phyloP scores from a whole-genome alignment of 108 stramenopile genomes.

The Cylindrotheca fusiformis region DNA sequence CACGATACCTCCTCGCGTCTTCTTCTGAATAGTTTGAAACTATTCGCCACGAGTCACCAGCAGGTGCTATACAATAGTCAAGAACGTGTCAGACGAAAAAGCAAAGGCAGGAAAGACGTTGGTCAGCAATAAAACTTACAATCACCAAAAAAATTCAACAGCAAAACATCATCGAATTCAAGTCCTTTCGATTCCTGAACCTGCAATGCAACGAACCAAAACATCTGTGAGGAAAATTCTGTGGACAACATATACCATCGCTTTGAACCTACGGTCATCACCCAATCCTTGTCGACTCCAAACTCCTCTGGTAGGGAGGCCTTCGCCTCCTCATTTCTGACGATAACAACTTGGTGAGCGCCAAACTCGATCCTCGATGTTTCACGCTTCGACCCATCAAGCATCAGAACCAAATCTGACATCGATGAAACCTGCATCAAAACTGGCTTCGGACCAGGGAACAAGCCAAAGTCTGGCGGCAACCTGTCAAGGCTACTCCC shows the following conservation, averaged over 20 bases:
- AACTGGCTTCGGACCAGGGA: slow-evolving; percentile 29
- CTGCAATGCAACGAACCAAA: too few species aligned
- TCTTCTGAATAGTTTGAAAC: slow-evolving; percentile 20
- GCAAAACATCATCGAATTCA: slow-evolving; percentile 44
- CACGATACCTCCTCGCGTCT: slow-evolving; percentile 11
- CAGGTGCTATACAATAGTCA: too few species aligned
- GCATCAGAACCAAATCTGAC: slow-evolving; percentile 37
- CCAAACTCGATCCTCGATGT: slow-evolving; percentile 45
- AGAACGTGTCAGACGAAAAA: too few species aligned
- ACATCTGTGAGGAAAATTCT: too few species aligned
- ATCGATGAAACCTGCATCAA: slow-evolving; percentile 27
- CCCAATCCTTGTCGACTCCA: slow-evolving; percentile 32
- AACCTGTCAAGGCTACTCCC: slow-evolving; percentile 20
- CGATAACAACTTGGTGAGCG: slow-evolving; percentile 48
- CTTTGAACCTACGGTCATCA: slow-evolving; percentile 31
- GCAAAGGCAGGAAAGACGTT: too few species aligned
- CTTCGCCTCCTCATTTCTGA: slow-evolving; percentile 40
- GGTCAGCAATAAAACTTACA: slow-evolving; percentile 3
- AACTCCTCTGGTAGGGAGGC: slow-evolving; percentile 37
- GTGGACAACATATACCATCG: too few species aligned
- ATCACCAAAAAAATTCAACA: slow-evolving; percentile 45
- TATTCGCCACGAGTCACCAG: slow-evolving; percentile 18
- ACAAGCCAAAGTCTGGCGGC: slow-evolving; percentile 35
- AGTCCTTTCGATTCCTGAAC: slow-evolving; percentile 31
- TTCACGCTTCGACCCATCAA: slow-evolving; percentile 40